Percentiles rank a stretch among this genome's conserved stretches.
These are phyloP conservation scores for Ustilago crameri DNA, from an alignment of 1,284 basidiomycete species.

Conservation along the genomic window DNA sequence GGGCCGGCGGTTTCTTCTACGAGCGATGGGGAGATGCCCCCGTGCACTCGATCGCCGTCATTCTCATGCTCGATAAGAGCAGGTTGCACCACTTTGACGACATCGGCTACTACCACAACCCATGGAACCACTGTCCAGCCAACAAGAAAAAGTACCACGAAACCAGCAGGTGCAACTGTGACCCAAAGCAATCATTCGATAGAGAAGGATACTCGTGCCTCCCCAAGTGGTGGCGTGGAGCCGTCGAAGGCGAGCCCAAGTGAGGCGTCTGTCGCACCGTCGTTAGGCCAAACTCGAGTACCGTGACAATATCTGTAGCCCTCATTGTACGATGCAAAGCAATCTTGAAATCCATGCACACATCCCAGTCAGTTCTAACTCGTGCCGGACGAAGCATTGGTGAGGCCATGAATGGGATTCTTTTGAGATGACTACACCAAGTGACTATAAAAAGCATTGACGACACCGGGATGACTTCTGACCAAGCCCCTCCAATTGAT, in stretches of 20 bases:
- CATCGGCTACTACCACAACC: conserved; percentile 64
- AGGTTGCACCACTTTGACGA: conserved; percentile 57
- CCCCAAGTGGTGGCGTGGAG: conserved; percentile 56
- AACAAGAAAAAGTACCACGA: conserved; percentile 62
- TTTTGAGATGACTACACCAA: conserved; percentile 9
- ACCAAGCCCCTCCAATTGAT: conserved; percentile 57
- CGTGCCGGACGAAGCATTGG: too few species aligned
- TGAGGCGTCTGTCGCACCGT: conserved; percentile 6
- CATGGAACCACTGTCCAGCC: conserved; percentile 61
- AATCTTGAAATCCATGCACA: background rate
- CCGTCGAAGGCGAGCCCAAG: conserved; percentile 53
- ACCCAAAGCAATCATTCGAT: conserved; percentile 61
- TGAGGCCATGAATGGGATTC: background rate
- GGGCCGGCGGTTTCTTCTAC: conserved; percentile 75
- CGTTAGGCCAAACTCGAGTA: too few species aligned
- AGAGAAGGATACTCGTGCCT: conserved; percentile 58
- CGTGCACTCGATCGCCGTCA: conserved; percentile 68
- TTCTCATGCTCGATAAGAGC: conserved; percentile 52
- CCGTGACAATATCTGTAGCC: too few species aligned
- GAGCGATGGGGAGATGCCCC: conserved; percentile 85
- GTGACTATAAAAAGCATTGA: conserved; percentile 35
- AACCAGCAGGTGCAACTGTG: conserved; percentile 60
- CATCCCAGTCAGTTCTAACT: too few species aligned
- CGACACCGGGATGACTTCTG: conserved; percentile 48
- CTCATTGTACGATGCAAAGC: background rate